A percentile compares a stretch with the other conserved stretches of the same genome.
Conservation (phyloP, 495 filamentous ascomycete genomes). For the Penicillium waksmanii region DNA sequence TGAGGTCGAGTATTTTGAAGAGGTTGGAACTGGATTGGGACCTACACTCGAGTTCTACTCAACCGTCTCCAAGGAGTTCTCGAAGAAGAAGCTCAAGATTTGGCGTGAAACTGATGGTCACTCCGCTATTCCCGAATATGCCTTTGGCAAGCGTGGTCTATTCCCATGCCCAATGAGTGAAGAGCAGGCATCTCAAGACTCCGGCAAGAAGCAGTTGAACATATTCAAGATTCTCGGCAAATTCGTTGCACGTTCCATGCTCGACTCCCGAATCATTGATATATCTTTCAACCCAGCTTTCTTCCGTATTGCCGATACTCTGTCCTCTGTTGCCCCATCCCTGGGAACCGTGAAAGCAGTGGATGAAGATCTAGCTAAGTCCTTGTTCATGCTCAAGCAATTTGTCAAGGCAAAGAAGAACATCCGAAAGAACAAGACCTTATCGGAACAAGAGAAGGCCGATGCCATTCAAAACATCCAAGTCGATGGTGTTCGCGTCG, state of each 20-base stretch:
- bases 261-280: slow-evolving; percentile 97
- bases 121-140: slow-evolving; percentile 71
- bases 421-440: slow-evolving; percentile 68
- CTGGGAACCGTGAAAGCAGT: slow-evolving; percentile 91
- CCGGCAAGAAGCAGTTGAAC: slow-evolving; percentile 80
- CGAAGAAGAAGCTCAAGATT: slow-evolving; percentile 92
- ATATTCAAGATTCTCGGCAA: slow-evolving; percentile 95
- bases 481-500: slow-evolving; percentile 74
- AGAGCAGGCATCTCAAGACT: slow-evolving; percentile 70
- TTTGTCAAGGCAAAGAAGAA: slow-evolving; percentile 81
- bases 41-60: slow-evolving; percentile 99
- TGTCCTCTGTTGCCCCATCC: slow-evolving; percentile 75
- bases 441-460: slow-evolving; percentile 70
- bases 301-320: slow-evolving; percentile 87
- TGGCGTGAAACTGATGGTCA: slow-evolving; percentile 92
- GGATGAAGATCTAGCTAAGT: slow-evolving; percentile 82
- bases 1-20: slow-evolving; percentile 98
- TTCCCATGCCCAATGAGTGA: slow-evolving; percentile 94
- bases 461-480: slow-evolving; percentile 66
- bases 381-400: slow-evolving; percentile 84
- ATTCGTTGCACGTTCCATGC: slow-evolving; percentile 97
- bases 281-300: slow-evolving; percentile 97
- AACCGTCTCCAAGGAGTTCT: slow-evolving; percentile 95
- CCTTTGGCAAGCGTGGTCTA: slow-evolving; percentile 80
- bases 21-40: slow-evolving; percentile 95